phyloP scores from a whole-genome alignment of 805 yeast species.

The Candida tammaniensis region DNA sequence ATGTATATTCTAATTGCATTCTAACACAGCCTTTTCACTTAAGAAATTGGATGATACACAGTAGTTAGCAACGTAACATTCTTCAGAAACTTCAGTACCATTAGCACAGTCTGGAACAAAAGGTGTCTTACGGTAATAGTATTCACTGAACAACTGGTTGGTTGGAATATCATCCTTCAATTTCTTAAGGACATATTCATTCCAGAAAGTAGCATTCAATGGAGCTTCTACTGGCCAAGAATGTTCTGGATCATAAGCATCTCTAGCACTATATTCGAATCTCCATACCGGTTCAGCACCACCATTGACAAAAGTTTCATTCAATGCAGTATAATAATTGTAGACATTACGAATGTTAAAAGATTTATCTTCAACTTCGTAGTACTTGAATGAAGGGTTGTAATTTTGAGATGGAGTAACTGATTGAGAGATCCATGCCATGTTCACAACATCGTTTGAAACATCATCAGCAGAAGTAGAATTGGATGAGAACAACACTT shows the following conservation, averaged over 20 bases:
- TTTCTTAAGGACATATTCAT: slow-evolving; percentile 18
- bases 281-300: slow-evolving; percentile 61
- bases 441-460: slow-evolving; percentile 44
- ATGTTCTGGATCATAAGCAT: slow-evolving; percentile 45
- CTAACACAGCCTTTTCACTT: no score
- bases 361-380: slow-evolving; percentile 58
- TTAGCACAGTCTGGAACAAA: slow-evolving; percentile 47
- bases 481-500: slow-evolving; percentile 50
- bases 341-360: slow-evolving; percentile 58
- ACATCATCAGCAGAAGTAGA: slow-evolving; percentile 36
- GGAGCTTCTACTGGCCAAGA: slow-evolving; percentile 60
- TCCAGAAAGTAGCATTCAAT: slow-evolving; percentile 69
- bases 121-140: slow-evolving; percentile 54
- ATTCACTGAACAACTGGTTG: slow-evolving; percentile 49
- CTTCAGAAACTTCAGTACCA: slow-evolving; percentile 17
- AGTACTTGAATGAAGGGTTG: slow-evolving; percentile 73
- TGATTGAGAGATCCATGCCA: slow-evolving; percentile 65
- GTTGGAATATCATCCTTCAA: slow-evolving; percentile 27
- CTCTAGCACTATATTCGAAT: slow-evolving; percentile 64
- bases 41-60: slow-evolving; percentile 13
- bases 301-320: slow-evolving; percentile 51
- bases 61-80: slow-evolving; percentile 19
- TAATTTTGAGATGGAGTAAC: slow-evolving; percentile 57
- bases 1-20: no score
- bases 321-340: slow-evolving; percentile 58